A percentile compares a stretch with the other conserved stretches of the same genome.
Conservation (phyloP, 495 filamentous ascomycete species). For the Aspergillus nidulans region DNA sequence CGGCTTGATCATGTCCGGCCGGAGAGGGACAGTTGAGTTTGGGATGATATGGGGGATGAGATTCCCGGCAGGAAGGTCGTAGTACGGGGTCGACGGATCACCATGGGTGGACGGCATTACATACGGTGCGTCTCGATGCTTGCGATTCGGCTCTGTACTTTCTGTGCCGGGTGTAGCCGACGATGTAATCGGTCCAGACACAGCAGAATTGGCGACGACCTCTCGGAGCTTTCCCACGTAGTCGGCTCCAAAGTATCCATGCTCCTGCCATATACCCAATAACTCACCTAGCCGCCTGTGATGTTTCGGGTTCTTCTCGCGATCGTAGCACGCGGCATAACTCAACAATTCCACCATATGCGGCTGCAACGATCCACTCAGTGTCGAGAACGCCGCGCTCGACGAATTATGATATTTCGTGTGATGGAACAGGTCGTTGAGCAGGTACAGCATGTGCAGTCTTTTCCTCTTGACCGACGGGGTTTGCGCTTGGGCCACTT, state of each 20-base stretch:
- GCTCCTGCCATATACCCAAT: slow-evolving; percentile 68
- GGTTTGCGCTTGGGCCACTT: slow-evolving; percentile 14
- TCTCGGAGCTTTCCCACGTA: slow-evolving; percentile 58
- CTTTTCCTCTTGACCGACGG: slow-evolving; percentile 63
- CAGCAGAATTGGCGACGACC: slow-evolving; percentile 47
- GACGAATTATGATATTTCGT: slow-evolving; percentile 54
- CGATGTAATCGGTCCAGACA: slow-evolving; percentile 22
- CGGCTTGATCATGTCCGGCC: slow-evolving; percentile 65
- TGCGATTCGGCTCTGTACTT: slow-evolving; percentile 19
- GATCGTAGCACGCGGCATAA: slow-evolving; percentile 56
- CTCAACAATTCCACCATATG: slow-evolving; percentile 58
- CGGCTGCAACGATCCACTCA: slow-evolving; percentile 58
- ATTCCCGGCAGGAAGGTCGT: slow-evolving; percentile 82
- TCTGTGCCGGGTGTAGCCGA: slow-evolving; percentile 24
- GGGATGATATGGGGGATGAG: slow-evolving; percentile 73
- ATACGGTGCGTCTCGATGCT: slow-evolving; percentile 53
- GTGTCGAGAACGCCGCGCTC: slow-evolving; percentile 40
- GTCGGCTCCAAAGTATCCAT: slow-evolving; percentile 59
- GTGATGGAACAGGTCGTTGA: slow-evolving; percentile 83
- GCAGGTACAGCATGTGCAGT: slow-evolving; percentile 75
- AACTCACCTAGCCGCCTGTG: slow-evolving; percentile 60
- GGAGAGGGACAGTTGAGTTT: slow-evolving; percentile 69
- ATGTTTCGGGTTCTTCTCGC: slow-evolving; percentile 58
- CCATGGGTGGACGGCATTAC: slow-evolving; percentile 74
- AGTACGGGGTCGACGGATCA: slow-evolving; percentile 68